Base-by-base conservation (phyloP, 345 rosid species). In the Carallia brachiata region DNA sequence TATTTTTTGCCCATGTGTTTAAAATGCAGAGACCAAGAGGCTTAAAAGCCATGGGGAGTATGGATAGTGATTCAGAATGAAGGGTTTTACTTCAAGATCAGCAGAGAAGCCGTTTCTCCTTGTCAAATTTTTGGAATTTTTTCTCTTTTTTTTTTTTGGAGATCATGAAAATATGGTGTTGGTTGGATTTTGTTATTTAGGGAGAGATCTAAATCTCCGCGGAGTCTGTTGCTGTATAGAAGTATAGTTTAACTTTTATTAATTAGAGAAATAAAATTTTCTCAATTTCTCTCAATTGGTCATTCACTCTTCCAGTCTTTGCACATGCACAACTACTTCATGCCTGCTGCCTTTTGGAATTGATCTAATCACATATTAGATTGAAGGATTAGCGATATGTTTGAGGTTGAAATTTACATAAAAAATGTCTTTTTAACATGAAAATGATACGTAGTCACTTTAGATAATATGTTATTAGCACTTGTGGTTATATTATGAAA, bases 41-140 rank as follows among this genome's bases (percentile, higher is more conserved):
- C 36, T 73, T 88, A 77, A 88, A 88, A 76, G 90, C 89, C 28
- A 88, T 86, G 90, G 93, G 93, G 34, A 83, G 86, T 61, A 67
- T 88, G 83, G 90, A 88, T 63, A 86, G 86, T 76, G 90, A 86
- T 77, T 88, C 93, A 62, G 93, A 88, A 77, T 86, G 71, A 68
- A n/a, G 30, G 23, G 6, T 70, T 44, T 44, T 12, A 12, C 16
- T 12, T 44, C n/a, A 6, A 17, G 12, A 9, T 19, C 13, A 18
- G 52, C 3, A 61, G 76, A 75, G 50, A 12, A 44, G 16, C 16
- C 3, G 23, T 27, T 27, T 55, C 60, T 55, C 60, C 50, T 10
- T 9, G 10, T 23, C 27, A 55, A 55, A 9, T 27, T 55, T 55
- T 55, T 55, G 27, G 31, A 12, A 53, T 19, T 7, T 8, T 44